A percentile compares a stretch with the other conserved stretches of the same genome.
These are phyloP conservation scores for Harringtonia aguacate DNA, from an alignment of 2,329 filamentous ascomycete genomes.

Conservation along the genomic window DNA sequence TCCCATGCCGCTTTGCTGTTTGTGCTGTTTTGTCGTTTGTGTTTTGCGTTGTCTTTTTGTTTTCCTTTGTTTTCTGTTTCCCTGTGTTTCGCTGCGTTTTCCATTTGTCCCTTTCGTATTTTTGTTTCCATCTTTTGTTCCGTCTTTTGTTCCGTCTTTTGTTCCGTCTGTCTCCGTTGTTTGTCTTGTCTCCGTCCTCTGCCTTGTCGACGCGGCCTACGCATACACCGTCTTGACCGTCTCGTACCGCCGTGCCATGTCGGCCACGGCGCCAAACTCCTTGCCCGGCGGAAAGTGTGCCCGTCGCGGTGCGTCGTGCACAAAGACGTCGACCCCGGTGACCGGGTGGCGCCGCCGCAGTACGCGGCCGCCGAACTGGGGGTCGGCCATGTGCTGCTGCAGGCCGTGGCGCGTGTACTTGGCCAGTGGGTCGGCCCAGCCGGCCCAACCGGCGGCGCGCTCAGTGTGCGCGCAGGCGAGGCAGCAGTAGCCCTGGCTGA, in stretches of 20 bases:
- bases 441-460: slow-evolving; percentile 4
- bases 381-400: slow-evolving; percentile 8
- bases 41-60: too few relatives aligned
- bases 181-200: too few relatives aligned
- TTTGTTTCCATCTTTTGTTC: too few relatives aligned
- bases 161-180: too few relatives aligned
- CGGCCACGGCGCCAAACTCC: slow-evolving; percentile 9
- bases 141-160: too few relatives aligned
- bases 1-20: too few relatives aligned
- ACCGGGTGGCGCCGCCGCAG: slow-evolving; percentile 2
- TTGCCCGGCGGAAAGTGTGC: slow-evolving; percentile 6
- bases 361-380: slow-evolving; percentile 9
- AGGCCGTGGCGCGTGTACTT: slow-evolving; percentile 10
- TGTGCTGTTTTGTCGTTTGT: too few relatives aligned
- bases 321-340: slow-evolving; percentile 2
- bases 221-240: neutral
- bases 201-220: too few relatives aligned
- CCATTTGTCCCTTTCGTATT: too few relatives aligned
- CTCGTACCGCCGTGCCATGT: slow-evolving; percentile 9
- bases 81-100: too few relatives aligned
- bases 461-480: slow-evolving; percentile 10
- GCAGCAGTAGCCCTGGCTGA: slow-evolving; percentile 9
- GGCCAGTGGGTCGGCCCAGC: slow-evolving; percentile 11
- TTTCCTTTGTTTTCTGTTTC: too few relatives aligned
- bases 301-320: slow-evolving; percentile 9